Conservation (phyloP, 2,329 filamentous ascomycete genomes). For the Bipolaris gigantea region DNA sequence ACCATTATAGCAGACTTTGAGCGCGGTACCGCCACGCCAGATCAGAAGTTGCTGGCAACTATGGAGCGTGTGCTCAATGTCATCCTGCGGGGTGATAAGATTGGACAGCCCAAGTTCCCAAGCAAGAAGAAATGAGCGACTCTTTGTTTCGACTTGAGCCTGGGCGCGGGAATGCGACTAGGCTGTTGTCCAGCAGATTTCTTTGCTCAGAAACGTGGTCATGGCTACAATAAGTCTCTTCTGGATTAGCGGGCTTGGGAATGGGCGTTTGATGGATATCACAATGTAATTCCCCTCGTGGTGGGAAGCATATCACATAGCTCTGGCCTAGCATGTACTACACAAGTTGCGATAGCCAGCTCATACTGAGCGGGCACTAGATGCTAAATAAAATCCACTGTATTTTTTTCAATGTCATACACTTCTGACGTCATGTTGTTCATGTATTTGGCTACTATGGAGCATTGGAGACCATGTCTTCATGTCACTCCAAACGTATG, state of each 20-base stretch:
- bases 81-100: constrained; percentile 81
- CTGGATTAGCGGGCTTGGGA: constrained; percentile 34
- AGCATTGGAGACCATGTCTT: neutral
- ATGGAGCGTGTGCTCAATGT: constrained; percentile 88
- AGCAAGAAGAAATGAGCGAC: constrained; percentile 59
- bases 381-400: constrained; percentile 13
- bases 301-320: constrained; percentile 5
- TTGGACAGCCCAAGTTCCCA: constrained; percentile 79
- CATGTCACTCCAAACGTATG: neutral
- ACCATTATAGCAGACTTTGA: constrained; percentile 83
- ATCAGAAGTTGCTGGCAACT: constrained; percentile 76
- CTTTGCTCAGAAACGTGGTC: neutral
- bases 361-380: constrained; percentile 3
- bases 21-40: constrained; percentile 73
- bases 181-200: neutral
- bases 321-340: constrained; percentile 3
- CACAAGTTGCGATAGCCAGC: neutral
- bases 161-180: neutral
- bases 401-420: constrained; percentile 6
- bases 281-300: constrained; percentile 13
- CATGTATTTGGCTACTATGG: neutral
- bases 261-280: constrained; percentile 29
- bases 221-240: constrained; percentile 14
- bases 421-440: neutral
- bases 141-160: neutral